Evolutionary conservation across 78 protist genomes (phyloP), one percentile per base, ranked within the genome.

Genomic region (Polysphondylium violaceum): DNA sequence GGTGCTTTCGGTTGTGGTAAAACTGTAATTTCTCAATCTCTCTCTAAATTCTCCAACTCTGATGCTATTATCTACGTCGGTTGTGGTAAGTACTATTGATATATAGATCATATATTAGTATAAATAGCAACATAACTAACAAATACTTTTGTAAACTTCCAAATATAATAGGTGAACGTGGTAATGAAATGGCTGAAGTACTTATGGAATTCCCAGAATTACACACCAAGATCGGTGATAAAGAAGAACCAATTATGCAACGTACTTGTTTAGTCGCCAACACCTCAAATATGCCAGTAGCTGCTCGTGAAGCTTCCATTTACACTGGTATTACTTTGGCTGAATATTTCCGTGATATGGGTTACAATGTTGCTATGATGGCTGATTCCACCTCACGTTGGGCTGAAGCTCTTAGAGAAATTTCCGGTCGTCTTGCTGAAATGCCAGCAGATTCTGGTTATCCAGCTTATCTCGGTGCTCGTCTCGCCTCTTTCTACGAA

Each of bases 1-100:
- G 99, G 99, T 5, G 99, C 99, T 63, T 99, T 99, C 79, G 99
- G 99, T 68, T 99, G 99, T 93, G 99, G 99, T 74, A 99, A 99
- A 95, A 99, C 99, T n/a, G 99, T 99, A 50, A 99, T 99, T 67
- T 98, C 99, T 12, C 99, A 99, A 96, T 75, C 99, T 8, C 98
- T 99, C 44, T 98, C 99, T 83, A 99, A 99, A 94, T 98, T 89
- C 97, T 98, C 99, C 68, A 99, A 99, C 97, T 96, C 99, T 21
- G 99, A 99, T 81, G 96, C 95, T n/a, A 98, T 99, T 68, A 76
- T 99, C 56, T 99, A 99, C 96, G 99, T 98, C 95, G 99, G 99
- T 35, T 98, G 98, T 91, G 90, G 27, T 17, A 56, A 17, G 7
- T 56, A 21, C 21, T 56, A 17, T 67, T 67, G 4, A n/a, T 19